Percentiles rank a stretch among this genome's conserved stretches.
Conservation (phyloP, 202 grass and related monocot genomes). For the Dendrocalamus latiflorus region DNA sequence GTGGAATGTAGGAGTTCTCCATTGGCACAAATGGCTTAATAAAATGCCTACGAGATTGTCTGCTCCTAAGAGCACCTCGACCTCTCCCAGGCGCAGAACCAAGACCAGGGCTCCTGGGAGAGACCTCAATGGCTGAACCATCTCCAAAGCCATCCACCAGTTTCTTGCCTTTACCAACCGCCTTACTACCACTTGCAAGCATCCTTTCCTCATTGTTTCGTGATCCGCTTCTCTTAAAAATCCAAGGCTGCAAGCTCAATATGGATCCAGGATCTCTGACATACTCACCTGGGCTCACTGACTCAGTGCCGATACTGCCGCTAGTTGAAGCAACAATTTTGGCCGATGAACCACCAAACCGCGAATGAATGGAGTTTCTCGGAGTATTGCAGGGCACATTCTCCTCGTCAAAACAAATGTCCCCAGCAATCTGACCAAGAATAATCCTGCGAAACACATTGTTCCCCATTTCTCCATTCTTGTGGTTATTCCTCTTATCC, state of each 20-base stretch:
- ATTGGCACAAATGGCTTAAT: conserved; percentile 53
- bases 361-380: conserved; percentile 28
- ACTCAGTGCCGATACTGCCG: neutral
- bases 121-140: conserved; percentile 35
- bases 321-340: conserved; percentile 27
- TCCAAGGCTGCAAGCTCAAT: conserved; percentile 95
- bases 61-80: conserved; percentile 65
- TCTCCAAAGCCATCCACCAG: conserved; percentile 34
- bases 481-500: conserved; percentile 49
- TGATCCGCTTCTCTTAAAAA: conserved; percentile 57
- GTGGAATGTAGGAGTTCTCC: conserved; percentile 65
- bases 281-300: conserved; percentile 43
- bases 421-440: conserved; percentile 31
- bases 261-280: conserved; percentile 63
- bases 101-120: conserved; percentile 34
- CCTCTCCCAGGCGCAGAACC: conserved; percentile 43
- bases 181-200: conserved; percentile 5
- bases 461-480: conserved; percentile 24
- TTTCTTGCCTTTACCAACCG: conserved; percentile 24
- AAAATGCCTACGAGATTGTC: conserved; percentile 35
- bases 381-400: conserved; percentile 58
- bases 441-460: conserved; percentile 50
- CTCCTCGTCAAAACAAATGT: conserved; percentile 39
- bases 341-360: conserved; percentile 1
- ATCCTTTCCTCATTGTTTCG: conserved; percentile 27